These are phyloP conservation scores for Phoenix roebelenii DNA, from an alignment of 176 grass and related monocot genomes.

Conservation along the genomic window DNA sequence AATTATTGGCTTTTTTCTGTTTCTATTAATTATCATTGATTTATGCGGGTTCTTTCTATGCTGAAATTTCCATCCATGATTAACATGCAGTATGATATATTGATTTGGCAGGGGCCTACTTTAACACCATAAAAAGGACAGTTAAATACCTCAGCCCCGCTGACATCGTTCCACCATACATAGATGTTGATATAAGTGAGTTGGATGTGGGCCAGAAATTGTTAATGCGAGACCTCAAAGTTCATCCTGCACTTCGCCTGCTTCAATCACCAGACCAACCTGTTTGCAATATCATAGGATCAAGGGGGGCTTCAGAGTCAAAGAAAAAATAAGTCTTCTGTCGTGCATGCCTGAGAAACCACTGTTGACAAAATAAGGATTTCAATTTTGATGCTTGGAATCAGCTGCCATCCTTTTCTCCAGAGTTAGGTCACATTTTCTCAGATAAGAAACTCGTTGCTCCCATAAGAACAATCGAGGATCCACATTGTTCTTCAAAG, in stretches of 20 bases:
- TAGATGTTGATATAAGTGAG: slow-evolving; percentile 90
- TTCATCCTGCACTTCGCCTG: slow-evolving; percentile 62
- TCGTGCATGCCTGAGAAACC: slow-evolving; percentile 1
- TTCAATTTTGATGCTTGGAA: neutral
- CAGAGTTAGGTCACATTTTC: too few species aligned
- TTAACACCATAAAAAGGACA: slow-evolving; percentile 93
- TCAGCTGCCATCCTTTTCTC: too few species aligned
- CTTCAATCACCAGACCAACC: slow-evolving; percentile 67
- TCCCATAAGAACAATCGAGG: too few species aligned
- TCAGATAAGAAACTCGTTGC: too few species aligned
- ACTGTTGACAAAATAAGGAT: slow-evolving; percentile 23
- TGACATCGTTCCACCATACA: slow-evolving; percentile 89
- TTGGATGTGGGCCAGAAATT: slow-evolving; percentile 81
- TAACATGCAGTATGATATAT: too few species aligned
- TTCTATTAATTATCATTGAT: too few species aligned
- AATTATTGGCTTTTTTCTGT: too few species aligned
- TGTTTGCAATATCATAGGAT: slow-evolving; percentile 78
- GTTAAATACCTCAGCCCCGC: slow-evolving; percentile 83
- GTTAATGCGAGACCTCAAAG: slow-evolving; percentile 68
- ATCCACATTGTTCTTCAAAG: too few species aligned
- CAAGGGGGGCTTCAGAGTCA: slow-evolving; percentile 40
- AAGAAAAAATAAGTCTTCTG: slow-evolving; percentile 51
- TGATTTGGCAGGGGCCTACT: slow-evolving; percentile 66
- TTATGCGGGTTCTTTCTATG: too few species aligned
- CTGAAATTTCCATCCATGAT: too few species aligned